These are phyloP conservation scores for Suhomyces xylopsoci DNA, from an alignment of 805 yeast genomes.

Conservation along the genomic window DNA sequence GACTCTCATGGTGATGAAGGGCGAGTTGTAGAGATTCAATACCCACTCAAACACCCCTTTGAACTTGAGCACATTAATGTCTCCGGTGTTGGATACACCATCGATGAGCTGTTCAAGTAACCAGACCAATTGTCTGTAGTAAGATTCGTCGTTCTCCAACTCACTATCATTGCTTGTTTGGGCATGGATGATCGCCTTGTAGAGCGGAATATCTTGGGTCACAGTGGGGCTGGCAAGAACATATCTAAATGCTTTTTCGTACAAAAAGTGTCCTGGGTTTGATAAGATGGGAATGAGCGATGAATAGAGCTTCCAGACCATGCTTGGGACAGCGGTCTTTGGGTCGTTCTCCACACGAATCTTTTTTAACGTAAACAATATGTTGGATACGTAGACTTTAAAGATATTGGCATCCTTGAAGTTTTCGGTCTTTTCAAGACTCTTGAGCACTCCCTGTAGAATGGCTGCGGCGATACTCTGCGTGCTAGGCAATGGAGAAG, in stretches of 20 bases:
- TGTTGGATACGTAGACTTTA: constrained; percentile 51
- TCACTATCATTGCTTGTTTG: constrained; percentile 19
- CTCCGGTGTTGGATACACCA: constrained; percentile 48
- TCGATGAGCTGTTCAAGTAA: constrained; percentile 46
- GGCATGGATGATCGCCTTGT: constrained; percentile 32
- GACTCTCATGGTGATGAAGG: constrained; percentile 42
- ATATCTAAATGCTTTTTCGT: constrained; percentile 68
- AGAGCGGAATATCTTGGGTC: constrained; percentile 46
- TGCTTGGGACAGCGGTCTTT: constrained; percentile 32
- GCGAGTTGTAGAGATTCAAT: constrained; percentile 51
- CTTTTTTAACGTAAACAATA: constrained; percentile 34
- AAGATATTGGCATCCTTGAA: constrained; percentile 58
- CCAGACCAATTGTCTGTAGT: constrained; percentile 66
- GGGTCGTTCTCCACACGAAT: constrained; percentile 2
- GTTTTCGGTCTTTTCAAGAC: constrained; percentile 33
- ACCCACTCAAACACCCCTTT: constrained; percentile 67
- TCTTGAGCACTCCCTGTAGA: constrained; percentile 42
- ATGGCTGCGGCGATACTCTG: constrained; percentile 41
- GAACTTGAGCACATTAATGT: constrained; percentile 51
- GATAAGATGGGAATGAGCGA: constrained; percentile 54
- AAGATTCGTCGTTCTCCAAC: constrained; percentile 44
- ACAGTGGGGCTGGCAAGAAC: constrained; percentile 54
- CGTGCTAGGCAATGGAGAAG: constrained; percentile 27
- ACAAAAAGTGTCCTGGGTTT: constrained; percentile 71
- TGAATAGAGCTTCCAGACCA: constrained; percentile 55